These are phyloP conservation scores for Hanseniaspora sp. DNA, from an alignment of 1,139 yeast genomes.

Conservation along the genomic window DNA sequence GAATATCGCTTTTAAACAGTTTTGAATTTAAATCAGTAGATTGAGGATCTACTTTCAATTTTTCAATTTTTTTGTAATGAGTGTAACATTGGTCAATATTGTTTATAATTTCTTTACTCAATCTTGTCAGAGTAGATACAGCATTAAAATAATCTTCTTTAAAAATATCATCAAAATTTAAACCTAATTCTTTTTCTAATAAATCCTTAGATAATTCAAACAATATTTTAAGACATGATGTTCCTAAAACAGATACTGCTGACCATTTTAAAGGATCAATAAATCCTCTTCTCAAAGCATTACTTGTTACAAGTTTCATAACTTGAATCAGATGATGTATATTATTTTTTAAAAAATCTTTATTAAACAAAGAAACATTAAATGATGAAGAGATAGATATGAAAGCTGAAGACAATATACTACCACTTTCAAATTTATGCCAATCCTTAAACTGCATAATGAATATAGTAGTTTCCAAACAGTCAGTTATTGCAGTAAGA, in stretches of 20 bases:
- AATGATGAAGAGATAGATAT: not conserved
- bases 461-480: not conserved
- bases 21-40: no score
- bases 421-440: constrained; percentile 4
- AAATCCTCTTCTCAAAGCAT: not conserved
- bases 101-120: not conserved
- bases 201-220: not conserved
- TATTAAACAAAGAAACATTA: constrained; percentile 7
- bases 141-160: constrained; percentile 3
- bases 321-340: not conserved
- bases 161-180: constrained; percentile 2
- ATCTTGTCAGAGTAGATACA: not conserved
- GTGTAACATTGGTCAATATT: not conserved
- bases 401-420: not conserved
- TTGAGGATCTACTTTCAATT: no score
- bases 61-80: not conserved
- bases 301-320: not conserved
- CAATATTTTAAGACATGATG: not conserved
- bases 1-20: not conserved
- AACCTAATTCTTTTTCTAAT: not conserved
- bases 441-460: not conserved
- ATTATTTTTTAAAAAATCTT: constrained; percentile 7
- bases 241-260: constrained; percentile 1
- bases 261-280: constrained; percentile 15
- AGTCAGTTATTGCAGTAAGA: not conserved